Percentiles rank a stretch among this genome's conserved stretches.
phyloP scores from a whole-genome alignment of 208 protist species.

The Leishmania tropica region DNA sequence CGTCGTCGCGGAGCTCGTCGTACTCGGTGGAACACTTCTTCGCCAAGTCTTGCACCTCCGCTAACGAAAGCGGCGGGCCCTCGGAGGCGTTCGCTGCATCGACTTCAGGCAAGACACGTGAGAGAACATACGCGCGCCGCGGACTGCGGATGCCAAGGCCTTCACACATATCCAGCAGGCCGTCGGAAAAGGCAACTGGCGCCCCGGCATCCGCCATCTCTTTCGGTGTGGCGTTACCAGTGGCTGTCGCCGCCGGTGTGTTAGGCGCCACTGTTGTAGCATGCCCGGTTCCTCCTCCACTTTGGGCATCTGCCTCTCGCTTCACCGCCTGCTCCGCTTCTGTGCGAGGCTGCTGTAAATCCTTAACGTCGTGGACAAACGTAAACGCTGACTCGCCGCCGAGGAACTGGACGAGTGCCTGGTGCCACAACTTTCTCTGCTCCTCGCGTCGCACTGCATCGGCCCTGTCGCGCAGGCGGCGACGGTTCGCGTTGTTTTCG shows the following conservation, averaged over 20 bases:
- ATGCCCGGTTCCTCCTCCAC: background rate
- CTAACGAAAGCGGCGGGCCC: constrained; percentile 17
- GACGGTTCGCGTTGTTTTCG: constrained; percentile 10
- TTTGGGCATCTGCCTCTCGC: background rate
- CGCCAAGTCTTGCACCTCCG: constrained; percentile 31
- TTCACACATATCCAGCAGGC: constrained; percentile 29
- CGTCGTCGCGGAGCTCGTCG: constrained; percentile 22
- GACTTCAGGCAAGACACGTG: constrained; percentile 24
- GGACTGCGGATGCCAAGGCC: constrained; percentile 46
- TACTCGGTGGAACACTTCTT: constrained; percentile 33
- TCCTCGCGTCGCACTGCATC: constrained; percentile 18
- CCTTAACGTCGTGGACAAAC: constrained; percentile 30
- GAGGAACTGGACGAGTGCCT: constrained; percentile 16
- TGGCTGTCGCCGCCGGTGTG: background rate
- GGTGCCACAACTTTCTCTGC: constrained; percentile 19
- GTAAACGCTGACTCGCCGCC: constrained; percentile 24
- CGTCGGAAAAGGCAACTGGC: background rate
- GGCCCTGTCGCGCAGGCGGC: constrained; percentile 16
- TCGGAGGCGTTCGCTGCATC: constrained; percentile 18
- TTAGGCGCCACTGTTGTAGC: background rate
- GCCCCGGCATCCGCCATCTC: background rate
- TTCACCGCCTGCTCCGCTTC: constrained; percentile 4
- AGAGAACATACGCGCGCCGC: constrained; percentile 40
- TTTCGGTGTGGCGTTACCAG: background rate
- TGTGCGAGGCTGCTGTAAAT: constrained; percentile 20